Evolutionary conservation across 805 yeast genomes (phyloP).

Genomic region (Lipomyces anomalus): DNA sequence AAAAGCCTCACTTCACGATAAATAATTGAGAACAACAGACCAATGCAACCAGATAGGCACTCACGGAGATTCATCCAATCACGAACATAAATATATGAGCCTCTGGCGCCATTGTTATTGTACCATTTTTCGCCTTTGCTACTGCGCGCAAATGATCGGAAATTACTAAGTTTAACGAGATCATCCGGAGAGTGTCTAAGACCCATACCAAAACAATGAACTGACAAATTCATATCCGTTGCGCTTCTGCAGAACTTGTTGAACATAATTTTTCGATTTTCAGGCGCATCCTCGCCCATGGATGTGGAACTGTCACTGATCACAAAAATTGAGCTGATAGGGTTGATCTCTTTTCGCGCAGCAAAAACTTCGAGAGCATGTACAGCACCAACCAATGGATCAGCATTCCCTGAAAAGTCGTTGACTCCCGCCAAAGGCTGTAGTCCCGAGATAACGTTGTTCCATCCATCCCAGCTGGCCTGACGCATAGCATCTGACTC

Average conservation of each 20-base stretch:
- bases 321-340: conserved; percentile 7
- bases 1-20: conserved; percentile 16
- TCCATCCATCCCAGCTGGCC: conserved; percentile 16
- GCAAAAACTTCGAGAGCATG: conserved; percentile 10
- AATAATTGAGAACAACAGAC: conserved; percentile 13
- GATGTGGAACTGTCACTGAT: conserved; percentile 3
- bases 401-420: conserved; percentile 1
- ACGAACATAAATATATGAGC: conserved; percentile 23
- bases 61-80: conserved; percentile 22
- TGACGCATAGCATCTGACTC: conserved; percentile 7
- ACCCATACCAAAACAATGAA: conserved; percentile 27
- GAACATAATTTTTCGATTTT: too few relatives aligned
- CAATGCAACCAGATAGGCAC: conserved; percentile 19
- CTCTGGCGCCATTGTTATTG: conserved; percentile 17
- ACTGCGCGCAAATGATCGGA: too few relatives aligned
- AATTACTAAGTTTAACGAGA: conserved; percentile 13
- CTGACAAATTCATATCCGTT: conserved; percentile 1
- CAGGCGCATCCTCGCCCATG: too few relatives aligned
- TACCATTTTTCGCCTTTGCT: too few relatives aligned
- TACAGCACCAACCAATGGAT: conserved; percentile 4
- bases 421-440: neutral
- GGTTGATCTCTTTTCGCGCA: conserved; percentile 2
- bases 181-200: conserved; percentile 21
- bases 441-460: neutral
- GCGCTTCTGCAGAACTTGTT: conserved; percentile 3